A percentile compares a stretch with the other conserved stretches of the same genome.
These are phyloP conservation scores for Talaromyces wortmannii DNA, from an alignment of 495 filamentous ascomycete genomes.

Conservation along the genomic window DNA sequence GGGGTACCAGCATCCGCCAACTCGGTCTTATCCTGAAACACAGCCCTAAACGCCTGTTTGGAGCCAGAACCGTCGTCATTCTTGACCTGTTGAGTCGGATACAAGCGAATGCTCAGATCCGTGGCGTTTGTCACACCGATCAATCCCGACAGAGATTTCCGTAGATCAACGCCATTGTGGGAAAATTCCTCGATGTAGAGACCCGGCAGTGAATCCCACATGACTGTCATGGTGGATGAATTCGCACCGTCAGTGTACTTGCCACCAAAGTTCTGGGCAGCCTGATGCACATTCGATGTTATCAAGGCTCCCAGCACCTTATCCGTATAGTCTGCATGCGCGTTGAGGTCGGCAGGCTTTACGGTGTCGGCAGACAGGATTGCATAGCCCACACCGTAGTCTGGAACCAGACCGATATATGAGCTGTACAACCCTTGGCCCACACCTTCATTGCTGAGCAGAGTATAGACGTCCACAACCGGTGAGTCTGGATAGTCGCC, in stretches of 20 bases:
- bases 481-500: constrained; percentile 18
- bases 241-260: constrained; percentile 17
- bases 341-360: constrained; percentile 14
- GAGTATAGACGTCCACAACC: constrained; percentile 44
- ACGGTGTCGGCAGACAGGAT: constrained; percentile 32
- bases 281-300: constrained; percentile 33
- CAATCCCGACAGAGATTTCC: constrained; percentile 13
- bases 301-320: constrained; percentile 36
- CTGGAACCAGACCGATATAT: constrained; percentile 37
- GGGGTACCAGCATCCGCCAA: constrained; percentile 17
- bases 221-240: constrained; percentile 23
- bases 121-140: constrained; percentile 20
- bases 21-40: constrained; percentile 32
- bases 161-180: constrained; percentile 43
- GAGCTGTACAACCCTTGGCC: constrained; percentile 33
- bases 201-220: constrained; percentile 28
- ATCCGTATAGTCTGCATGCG: constrained; percentile 19
- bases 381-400: constrained; percentile 43
- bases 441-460: constrained; percentile 25
- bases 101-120: constrained; percentile 34
- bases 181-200: constrained; percentile 40
- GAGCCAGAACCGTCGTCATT: background rate
- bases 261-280: constrained; percentile 31
- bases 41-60: constrained; percentile 33
- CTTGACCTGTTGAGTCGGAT: constrained; percentile 23